Conservation (phyloP, 192 early-diverging fungal genomes). For the Coemansia nantahalensis region DNA sequence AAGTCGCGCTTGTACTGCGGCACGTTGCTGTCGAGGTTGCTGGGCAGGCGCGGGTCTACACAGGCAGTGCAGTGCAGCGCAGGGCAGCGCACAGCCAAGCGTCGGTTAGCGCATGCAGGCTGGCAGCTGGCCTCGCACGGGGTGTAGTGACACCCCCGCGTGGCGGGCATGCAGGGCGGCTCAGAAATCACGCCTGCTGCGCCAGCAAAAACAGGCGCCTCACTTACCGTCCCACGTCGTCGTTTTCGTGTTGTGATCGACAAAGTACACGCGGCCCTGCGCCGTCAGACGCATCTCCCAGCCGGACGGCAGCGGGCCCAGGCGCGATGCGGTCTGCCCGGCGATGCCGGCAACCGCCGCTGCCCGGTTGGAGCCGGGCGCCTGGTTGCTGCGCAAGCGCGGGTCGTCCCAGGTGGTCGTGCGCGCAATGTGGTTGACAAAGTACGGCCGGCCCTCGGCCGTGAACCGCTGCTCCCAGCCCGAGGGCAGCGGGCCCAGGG, state of each 20-base stretch:
- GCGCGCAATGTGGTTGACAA: constrained; percentile 87
- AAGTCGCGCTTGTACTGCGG: constrained; percentile 99
- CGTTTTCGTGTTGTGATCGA: constrained; percentile 97
- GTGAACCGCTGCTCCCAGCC: constrained; percentile 82
- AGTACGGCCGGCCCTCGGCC: constrained; percentile 80
- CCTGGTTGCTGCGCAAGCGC: constrained; percentile 50
- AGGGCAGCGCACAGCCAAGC: too few relatives aligned
- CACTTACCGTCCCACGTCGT: constrained; percentile 93
- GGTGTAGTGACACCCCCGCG: too few relatives aligned
- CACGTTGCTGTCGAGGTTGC: constrained; percentile 83
- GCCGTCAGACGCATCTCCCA: constrained; percentile 99
- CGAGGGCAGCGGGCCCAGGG: constrained; percentile 75
- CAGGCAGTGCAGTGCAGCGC: too few relatives aligned
- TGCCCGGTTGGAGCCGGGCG: constrained; percentile 37
- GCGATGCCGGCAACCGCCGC: constrained; percentile 45
- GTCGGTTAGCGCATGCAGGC: too few relatives aligned
- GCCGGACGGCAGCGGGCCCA: constrained; percentile 92
- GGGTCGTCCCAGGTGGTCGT: constrained; percentile 94
- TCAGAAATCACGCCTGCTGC: too few relatives aligned
- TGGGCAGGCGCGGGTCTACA: constrained; percentile 73
- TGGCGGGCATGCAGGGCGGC: too few relatives aligned
- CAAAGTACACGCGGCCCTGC: constrained; percentile 94
- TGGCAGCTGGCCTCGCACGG: too few relatives aligned
- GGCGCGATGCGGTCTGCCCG: constrained; percentile 47
- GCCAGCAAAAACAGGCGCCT: constrained; percentile 1